Evolutionary conservation across 2,329 filamentous ascomycete species (phyloP).

Genomic region (Ophiostoma sp.): DNA sequence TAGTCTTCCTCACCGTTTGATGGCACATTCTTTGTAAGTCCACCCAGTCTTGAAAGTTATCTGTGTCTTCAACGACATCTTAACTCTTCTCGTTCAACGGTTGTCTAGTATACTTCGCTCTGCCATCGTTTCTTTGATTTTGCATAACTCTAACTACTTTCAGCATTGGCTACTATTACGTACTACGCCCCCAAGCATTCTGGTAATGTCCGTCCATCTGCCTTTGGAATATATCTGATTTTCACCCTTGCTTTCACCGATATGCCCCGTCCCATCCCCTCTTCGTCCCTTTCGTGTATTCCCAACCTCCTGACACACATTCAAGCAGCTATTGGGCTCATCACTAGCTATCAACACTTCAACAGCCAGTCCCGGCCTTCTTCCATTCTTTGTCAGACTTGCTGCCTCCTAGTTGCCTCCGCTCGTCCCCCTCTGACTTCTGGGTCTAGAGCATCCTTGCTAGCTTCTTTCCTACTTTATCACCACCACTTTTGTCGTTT

Average conservation of each 20-base stretch:
- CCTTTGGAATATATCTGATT: no score
- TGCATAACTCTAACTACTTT: neutral
- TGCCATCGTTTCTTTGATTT: neutral
- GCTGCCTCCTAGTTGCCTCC: conserved; percentile 17
- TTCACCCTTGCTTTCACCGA: no score
- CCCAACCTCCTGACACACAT: neutral
- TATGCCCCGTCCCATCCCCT: neutral
- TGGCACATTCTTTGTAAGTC: neutral
- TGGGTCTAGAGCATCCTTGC: conserved; percentile 16
- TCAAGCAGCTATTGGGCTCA: neutral
- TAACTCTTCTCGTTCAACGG: neutral
- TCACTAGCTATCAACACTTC: neutral
- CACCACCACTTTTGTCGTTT: neutral
- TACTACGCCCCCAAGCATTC: neutral
- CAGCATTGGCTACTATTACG: neutral
- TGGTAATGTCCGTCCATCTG: neutral
- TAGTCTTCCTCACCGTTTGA: neutral
- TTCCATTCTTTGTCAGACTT: neutral
- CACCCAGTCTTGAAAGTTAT: neutral
- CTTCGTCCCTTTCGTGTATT: neutral
- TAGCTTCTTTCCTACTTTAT: conserved; percentile 16
- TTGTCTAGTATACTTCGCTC: neutral
- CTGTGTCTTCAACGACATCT: neutral
- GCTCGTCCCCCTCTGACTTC: neutral
- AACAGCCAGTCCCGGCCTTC: neutral